A percentile compares a stretch with the other conserved stretches of the same genome.
Evolutionary conservation across 139 green algal species (phyloP).

Genomic region (Asterochloris sp.): DNA sequence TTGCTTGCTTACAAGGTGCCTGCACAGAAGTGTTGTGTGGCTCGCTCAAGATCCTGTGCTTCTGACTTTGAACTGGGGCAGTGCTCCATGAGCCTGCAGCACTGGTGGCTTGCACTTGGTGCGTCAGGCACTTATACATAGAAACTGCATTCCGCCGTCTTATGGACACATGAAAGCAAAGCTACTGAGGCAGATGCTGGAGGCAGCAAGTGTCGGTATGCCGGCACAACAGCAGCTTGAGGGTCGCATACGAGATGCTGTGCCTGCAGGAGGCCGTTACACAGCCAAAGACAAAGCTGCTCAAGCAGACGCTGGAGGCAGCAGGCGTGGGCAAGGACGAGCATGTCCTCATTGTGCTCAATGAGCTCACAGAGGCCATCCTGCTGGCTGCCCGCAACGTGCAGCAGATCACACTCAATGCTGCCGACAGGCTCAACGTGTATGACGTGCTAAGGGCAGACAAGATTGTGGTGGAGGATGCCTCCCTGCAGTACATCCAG

Average conservation of each 20-base stretch:
- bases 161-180: conserved; percentile 76
- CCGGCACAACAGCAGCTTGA: too few species aligned
- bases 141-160: conserved; percentile 13
- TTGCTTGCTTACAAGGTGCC: too few species aligned
- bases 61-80: too few species aligned
- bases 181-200: conserved; percentile 63
- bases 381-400: conserved; percentile 70
- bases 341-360: conserved; percentile 49
- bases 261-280: conserved; percentile 31
- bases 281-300: conserved; percentile 76
- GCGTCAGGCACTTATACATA: too few species aligned
- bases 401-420: conserved; percentile 60
- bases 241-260: neutral
- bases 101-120: too few species aligned
- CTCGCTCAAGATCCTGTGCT: too few species aligned
- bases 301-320: conserved; percentile 65
- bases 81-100: too few species aligned
- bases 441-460: conserved; percentile 93
- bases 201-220: conserved; percentile 47
- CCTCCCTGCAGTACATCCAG: conserved; percentile 64
- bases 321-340: conserved; percentile 51
- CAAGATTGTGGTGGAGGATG: conserved; percentile 87
- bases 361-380: conserved; percentile 42
- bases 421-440: conserved; percentile 50
- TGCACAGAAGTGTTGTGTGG: too few species aligned